Conservation (phyloP, 257 asterid genomes). For the Capsicum rhomboideum region DNA sequence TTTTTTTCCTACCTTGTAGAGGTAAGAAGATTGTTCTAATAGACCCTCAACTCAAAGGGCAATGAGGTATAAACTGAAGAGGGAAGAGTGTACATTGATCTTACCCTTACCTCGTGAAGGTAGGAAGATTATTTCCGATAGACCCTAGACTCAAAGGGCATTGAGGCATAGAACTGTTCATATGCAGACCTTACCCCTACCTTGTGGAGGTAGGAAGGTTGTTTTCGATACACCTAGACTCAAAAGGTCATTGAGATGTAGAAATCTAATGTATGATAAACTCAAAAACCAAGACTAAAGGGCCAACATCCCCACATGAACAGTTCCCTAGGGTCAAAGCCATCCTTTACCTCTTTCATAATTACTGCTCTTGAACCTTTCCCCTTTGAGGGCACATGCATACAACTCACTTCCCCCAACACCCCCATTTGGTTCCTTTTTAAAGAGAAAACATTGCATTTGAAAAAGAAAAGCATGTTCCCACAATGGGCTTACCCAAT, state of each 20-base stretch:
- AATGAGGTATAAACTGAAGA: no score
- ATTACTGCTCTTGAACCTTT: not conserved
- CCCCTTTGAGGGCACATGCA: not conserved
- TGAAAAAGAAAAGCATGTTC: not conserved
- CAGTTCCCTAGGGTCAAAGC: not conserved
- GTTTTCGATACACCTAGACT: not conserved
- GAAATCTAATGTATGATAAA: not conserved
- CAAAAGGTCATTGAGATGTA: not conserved
- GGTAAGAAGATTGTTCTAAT: no score
- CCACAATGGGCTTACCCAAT: not conserved
- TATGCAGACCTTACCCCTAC: no score
- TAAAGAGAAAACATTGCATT: not conserved
- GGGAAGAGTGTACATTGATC: no score
- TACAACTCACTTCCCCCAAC: not conserved
- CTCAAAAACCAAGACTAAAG: not conserved
- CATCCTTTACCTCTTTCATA: not conserved
- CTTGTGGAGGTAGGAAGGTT: no score
- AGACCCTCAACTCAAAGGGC: no score
- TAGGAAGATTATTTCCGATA: no score
- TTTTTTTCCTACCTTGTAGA: no score
- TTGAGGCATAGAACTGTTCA: no score
- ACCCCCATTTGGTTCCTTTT: not conserved
- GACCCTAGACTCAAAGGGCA: no score
- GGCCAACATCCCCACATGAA: not conserved
- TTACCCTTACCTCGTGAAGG: no score